Evolutionary conservation across 2,329 filamentous ascomycete genomes (phyloP).

Genomic region (Lomentospora prolificans): DNA sequence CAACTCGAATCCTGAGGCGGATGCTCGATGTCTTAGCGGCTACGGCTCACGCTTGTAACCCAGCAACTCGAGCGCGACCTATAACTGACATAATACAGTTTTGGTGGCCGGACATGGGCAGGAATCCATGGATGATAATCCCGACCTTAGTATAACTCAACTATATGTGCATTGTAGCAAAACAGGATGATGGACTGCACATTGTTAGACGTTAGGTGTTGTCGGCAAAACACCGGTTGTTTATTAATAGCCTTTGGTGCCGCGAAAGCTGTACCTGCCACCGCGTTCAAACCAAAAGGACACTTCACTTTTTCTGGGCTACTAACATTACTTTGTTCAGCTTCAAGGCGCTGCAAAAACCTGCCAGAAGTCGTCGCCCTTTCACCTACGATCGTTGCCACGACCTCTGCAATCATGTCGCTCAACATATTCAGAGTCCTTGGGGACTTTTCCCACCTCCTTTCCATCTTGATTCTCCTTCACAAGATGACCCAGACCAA

Average conservation of each 20-base stretch:
- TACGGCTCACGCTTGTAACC: no score
- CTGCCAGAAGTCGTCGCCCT: neutral
- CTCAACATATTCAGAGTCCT: conserved; percentile 50
- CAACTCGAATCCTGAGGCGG: no score
- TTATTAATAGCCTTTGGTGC: neutral
- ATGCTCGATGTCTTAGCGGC: no score
- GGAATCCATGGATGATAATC: neutral
- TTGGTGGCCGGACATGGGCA: neutral
- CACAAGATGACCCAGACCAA: conserved; percentile 94
- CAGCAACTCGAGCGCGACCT: neutral
- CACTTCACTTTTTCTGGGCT: neutral
- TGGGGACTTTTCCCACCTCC: conserved; percentile 85
- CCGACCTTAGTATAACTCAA: no score
- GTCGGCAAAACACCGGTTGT: neutral
- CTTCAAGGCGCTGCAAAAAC: neutral
- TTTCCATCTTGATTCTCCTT: conserved; percentile 87
- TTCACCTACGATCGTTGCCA: conserved; percentile 5
- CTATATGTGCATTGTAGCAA: no score
- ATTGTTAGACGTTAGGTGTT: no score
- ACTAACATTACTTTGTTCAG: neutral
- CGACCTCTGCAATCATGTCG: conserved; percentile 26
- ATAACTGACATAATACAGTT: neutral
- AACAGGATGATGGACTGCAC: no score
- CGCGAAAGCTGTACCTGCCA: neutral
- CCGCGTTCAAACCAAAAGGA: conserved; percentile 1